Conservation (phyloP, 768 basidiomycete species). For the Lyophyllum atratum region DNA sequence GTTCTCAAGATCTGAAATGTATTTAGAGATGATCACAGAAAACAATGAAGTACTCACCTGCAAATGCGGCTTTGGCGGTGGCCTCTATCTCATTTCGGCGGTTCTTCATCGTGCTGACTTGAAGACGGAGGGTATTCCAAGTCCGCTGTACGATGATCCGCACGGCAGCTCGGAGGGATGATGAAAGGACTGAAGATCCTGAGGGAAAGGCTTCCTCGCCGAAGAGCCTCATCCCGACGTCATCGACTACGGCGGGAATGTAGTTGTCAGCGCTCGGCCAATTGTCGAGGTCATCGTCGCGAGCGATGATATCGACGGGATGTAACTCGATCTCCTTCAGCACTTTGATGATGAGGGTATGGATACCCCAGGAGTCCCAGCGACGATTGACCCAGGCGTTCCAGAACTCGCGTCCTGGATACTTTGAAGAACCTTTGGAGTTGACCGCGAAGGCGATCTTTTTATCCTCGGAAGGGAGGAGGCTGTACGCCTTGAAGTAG, state of each 20-base stretch:
- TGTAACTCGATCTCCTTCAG: constrained; percentile 9
- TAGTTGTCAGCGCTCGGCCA: constrained; percentile 14
- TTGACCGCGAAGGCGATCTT: constrained; percentile 9
- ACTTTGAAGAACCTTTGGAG: background rate
- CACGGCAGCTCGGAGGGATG: background rate
- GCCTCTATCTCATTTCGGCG: background rate
- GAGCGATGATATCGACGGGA: background rate
- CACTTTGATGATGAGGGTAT: constrained; percentile 6
- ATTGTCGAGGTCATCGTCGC: background rate
- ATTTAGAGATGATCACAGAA: background rate
- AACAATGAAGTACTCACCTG: background rate
- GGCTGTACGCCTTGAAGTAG: constrained; percentile 15
- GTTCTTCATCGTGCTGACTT: background rate
- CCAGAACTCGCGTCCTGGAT: constrained; percentile 18
- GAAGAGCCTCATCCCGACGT: constrained; percentile 8
- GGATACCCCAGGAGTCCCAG: constrained; percentile 14
- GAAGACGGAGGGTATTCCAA: constrained; percentile 2
- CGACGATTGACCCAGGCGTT: constrained; percentile 5
- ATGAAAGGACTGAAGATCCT: background rate
- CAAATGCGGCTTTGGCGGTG: constrained; percentile 3
- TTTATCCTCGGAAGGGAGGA: background rate
- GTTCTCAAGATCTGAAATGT: background rate
- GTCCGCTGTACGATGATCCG: background rate
- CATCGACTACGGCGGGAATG: constrained; percentile 8
- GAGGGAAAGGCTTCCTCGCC: constrained; percentile 7